Conservation (phyloP, 345 rosid genomes). For the Syzygium jambos region DNA sequence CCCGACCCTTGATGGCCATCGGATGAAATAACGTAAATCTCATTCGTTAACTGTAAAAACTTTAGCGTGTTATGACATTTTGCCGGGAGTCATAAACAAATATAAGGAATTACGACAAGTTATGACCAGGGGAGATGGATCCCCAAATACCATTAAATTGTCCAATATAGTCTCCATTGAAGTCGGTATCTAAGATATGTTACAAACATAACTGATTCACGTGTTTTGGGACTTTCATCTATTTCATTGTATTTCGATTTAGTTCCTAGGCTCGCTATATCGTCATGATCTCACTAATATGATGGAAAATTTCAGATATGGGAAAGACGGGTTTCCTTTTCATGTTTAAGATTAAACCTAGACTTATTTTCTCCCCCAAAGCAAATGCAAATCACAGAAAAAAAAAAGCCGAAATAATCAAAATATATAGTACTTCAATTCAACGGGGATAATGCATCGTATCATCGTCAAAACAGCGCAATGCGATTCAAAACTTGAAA, state of each 20-base stretch:
- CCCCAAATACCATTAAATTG: background rate
- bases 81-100: background rate
- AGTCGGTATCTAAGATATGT: background rate
- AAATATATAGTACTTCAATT: background rate
- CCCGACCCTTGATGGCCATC: background rate
- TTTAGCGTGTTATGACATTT: background rate
- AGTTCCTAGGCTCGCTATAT: background rate
- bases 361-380: background rate
- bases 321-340: background rate
- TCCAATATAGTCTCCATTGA: background rate
- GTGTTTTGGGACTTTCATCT: background rate
- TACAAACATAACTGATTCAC: background rate
- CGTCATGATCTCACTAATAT: background rate
- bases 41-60: background rate
- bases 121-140: background rate
- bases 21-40: background rate
- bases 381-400: background rate
- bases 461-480: background rate
- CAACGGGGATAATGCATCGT: background rate
- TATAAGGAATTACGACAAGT: background rate
- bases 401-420: background rate
- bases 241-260: background rate
- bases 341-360: background rate
- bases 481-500: background rate
- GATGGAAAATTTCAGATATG: accelerated